phyloP scores from a whole-genome alignment of 306 rosid species.

The Vigna angularis region DNA sequence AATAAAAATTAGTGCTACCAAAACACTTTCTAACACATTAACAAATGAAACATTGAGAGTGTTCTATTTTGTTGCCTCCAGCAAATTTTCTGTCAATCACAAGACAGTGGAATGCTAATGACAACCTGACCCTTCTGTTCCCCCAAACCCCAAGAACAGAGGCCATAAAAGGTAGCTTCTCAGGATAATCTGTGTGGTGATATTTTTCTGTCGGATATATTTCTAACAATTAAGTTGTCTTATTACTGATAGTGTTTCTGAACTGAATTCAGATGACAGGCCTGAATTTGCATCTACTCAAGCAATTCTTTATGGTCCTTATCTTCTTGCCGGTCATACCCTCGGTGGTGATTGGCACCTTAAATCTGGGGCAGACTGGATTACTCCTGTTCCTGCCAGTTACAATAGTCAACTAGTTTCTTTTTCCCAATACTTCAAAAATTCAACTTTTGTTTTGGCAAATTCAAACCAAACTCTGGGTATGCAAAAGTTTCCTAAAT shows the following conservation, averaged over 20 bases:
- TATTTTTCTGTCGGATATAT: constrained; percentile 14
- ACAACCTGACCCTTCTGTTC: constrained; percentile 69
- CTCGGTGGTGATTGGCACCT: constrained; percentile 62
- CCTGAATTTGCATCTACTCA: constrained; percentile 64
- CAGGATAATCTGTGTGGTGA: neutral
- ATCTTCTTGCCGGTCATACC: constrained; percentile 76
- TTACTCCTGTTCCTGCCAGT: constrained; percentile 67
- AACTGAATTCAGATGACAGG: constrained; percentile 76
- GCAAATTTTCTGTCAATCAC: constrained; percentile 66
- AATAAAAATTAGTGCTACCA: too few relatives aligned
- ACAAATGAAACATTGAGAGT: constrained; percentile 25
- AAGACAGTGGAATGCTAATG: constrained; percentile 65
- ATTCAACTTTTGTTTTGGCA: constrained; percentile 56
- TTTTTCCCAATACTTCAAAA: constrained; percentile 51
- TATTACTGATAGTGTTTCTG: constrained; percentile 41
- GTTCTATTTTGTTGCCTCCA: constrained; percentile 43
- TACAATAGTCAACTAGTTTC: constrained; percentile 63
- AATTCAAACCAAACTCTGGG: constrained; percentile 60
- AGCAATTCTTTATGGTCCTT: constrained; percentile 84
- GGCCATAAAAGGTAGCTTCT: constrained; percentile 65
- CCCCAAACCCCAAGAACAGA: constrained; percentile 78
- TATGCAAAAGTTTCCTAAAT: constrained; percentile 56
- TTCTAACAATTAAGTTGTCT: neutral
- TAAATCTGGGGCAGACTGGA: constrained; percentile 62
- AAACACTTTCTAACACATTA: neutral